Evolutionary conservation across 1,139 yeast species (phyloP), one percentile per base, ranked within the genome.

Genomic region (Yamadazyma blattariae): DNA sequence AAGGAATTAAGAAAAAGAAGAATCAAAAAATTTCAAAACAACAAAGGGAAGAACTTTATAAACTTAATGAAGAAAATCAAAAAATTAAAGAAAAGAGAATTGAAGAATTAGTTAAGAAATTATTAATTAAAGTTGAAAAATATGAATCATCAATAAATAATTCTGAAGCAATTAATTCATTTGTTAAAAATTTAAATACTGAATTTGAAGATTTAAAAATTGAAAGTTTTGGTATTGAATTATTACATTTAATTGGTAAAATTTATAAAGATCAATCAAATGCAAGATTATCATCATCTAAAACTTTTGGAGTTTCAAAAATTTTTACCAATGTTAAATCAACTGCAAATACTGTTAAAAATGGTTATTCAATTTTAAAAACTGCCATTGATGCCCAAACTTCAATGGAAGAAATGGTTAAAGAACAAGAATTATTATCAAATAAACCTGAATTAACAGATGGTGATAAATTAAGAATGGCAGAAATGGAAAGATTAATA

Each of bases 401-500:
- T 1, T 47, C 69, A 2, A 61, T 65, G 37, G 67, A 63, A 44
- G 64, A 59, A 27, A 57, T 67, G 61, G 71, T 68, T 18, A 70
- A 67, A 40, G 74, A 73, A 20, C 77, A 75, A 44, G 77, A 75
- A 16, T 61, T 68, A 37, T 71, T 74, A 41, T 48, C 52, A 7
- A 53, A 57, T 13, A 44, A 46, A 18, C 71, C 67, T 2, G 54
- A 38, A 4, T 46, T 66, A 16, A 52, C 72, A 1, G 62, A 56
- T 11, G 64, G 65, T 42, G 82, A 77, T 45, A 64, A 64, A 32
- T 63, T 64, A 39, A 72, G 75, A 50, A 75, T 74, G 44, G 82
- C 77, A 6, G 83, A 81, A 50, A 72, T 76, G 51, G 88, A 82
- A 52, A 67, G 82, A 36, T 61, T 73, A 24, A 73, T 82, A 57